Conservation (phyloP, 2,329 filamentous ascomycete genomes). For the Ceratocystis diversiconidia region DNA sequence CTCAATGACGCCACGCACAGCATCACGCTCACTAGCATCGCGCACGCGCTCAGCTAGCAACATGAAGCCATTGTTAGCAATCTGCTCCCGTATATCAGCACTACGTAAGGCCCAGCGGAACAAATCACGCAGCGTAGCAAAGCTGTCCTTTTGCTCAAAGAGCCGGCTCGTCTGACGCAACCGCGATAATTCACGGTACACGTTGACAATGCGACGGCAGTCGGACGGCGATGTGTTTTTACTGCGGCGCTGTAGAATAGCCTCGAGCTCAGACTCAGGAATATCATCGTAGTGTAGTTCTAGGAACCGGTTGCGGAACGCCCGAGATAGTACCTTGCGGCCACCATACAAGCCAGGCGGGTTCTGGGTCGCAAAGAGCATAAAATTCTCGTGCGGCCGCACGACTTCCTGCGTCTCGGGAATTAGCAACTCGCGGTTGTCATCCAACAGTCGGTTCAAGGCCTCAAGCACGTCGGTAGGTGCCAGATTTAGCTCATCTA, state of each 20-base stretch:
- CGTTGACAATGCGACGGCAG: constrained; percentile 76
- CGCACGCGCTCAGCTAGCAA: constrained; percentile 85
- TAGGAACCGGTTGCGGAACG: constrained; percentile 91
- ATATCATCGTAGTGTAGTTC: constrained; percentile 98
- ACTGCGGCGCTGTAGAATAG: constrained; percentile 77
- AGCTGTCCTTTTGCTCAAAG: constrained; percentile 95
- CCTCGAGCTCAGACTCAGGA: constrained; percentile 82
- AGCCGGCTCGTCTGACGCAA: constrained; percentile 79
- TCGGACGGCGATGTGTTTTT: constrained; percentile 79
- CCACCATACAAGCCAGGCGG: constrained; percentile 91
- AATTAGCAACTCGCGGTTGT: constrained; percentile 89
- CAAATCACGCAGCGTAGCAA: constrained; percentile 86
- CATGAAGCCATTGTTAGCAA: constrained; percentile 92
- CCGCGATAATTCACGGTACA: constrained; percentile 84
- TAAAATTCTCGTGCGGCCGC: constrained; percentile 83
- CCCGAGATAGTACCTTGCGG: constrained; percentile 79
- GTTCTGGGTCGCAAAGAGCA: constrained; percentile 97
- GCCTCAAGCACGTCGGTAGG: constrained; percentile 95
- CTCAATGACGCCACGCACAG: constrained; percentile 80
- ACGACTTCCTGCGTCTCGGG: constrained; percentile 94
- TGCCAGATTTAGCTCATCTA: constrained; percentile 93
- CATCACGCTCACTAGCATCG: constrained; percentile 71
- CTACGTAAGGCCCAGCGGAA: constrained; percentile 87
- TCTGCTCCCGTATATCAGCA: constrained; percentile 72
- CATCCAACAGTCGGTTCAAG: constrained; percentile 84